phyloP scores from a whole-genome alignment of 2,329 filamentous ascomycete genomes.

The Alternaria metachromatica region DNA sequence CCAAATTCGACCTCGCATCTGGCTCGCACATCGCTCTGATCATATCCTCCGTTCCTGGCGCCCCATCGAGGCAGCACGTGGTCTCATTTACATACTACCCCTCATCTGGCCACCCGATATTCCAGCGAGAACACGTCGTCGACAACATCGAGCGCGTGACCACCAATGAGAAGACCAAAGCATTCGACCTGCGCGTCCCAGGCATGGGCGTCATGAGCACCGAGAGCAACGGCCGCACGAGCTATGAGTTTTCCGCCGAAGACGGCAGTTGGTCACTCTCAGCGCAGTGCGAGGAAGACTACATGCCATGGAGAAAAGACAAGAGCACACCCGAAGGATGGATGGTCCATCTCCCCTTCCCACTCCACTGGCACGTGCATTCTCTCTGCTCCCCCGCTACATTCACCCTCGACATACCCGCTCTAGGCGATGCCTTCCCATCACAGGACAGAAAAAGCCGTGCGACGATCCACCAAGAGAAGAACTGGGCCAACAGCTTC shows the following conservation, averaged over 20 bases:
- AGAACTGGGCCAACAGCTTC: slow-evolving; percentile 59
- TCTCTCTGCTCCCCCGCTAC: slow-evolving; percentile 51
- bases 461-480: slow-evolving; percentile 57
- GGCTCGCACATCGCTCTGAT: slow-evolving; percentile 56
- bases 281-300: slow-evolving; percentile 45
- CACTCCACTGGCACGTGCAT: slow-evolving; percentile 61
- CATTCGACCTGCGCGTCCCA: slow-evolving; percentile 52
- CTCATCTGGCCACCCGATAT: slow-evolving; percentile 37
- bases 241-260: slow-evolving; percentile 39
- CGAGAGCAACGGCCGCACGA: slow-evolving; percentile 45
- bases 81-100: slow-evolving; percentile 60
- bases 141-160: slow-evolving; percentile 47
- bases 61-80: slow-evolving; percentile 50
- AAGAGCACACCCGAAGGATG: slow-evolving; percentile 54
- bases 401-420: slow-evolving; percentile 50
- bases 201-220: slow-evolving; percentile 51
- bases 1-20: slow-evolving; percentile 57
- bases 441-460: slow-evolving; percentile 36
- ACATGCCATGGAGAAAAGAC: slow-evolving; percentile 48
- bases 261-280: slow-evolving; percentile 48
- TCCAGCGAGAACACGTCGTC: slow-evolving; percentile 54
- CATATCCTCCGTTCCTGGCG: slow-evolving; percentile 55
- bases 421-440: slow-evolving; percentile 27
- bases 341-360: slow-evolving; percentile 55
- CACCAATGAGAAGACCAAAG: slow-evolving; percentile 33